These are phyloP conservation scores for Cubamyces sp. DNA, from an alignment of 768 basidiomycete genomes.

Conservation along the genomic window DNA sequence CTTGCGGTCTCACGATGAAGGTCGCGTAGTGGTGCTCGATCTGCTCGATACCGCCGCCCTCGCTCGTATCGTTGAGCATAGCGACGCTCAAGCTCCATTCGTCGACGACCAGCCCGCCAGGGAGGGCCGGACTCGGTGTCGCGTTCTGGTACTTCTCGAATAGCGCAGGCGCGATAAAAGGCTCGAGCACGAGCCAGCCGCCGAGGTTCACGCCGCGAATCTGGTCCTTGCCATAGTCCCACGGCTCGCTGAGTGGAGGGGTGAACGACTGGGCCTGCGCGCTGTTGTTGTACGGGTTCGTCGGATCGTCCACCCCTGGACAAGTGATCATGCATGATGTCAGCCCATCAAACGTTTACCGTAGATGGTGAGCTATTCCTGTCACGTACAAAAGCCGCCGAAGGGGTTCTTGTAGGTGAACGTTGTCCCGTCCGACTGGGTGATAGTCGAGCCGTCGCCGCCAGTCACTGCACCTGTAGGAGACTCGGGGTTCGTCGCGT, in stretches of 20 bases:
- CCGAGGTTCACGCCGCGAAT: conserved; percentile 75
- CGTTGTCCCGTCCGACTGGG: conserved; percentile 62
- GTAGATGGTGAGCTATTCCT: conserved; percentile 1
- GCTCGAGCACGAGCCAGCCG: conserved; percentile 80
- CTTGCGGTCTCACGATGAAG: conserved; percentile 66
- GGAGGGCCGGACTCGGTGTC: conserved; percentile 25
- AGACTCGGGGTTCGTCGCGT: conserved; percentile 29
- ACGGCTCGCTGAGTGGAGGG: conserved; percentile 76
- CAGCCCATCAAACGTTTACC: conserved; percentile 4
- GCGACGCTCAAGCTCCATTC: conserved; percentile 72
- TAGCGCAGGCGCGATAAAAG: conserved; percentile 71
- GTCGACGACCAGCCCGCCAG: conserved; percentile 48
- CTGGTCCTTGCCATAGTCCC: conserved; percentile 69
- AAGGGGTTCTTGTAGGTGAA: conserved; percentile 81
- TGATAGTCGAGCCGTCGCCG: conserved; percentile 68
- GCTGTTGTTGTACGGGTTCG: conserved; percentile 75
- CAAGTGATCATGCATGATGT: conserved; percentile 13
- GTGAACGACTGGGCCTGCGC: conserved; percentile 83
- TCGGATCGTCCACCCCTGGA: conserved; percentile 68
- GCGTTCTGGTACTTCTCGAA: conserved; percentile 61
- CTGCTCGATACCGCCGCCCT: conserved; percentile 62
- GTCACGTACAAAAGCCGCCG: conserved; percentile 66
- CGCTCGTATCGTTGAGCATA: conserved; percentile 64
- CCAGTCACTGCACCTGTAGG: conserved; percentile 48
- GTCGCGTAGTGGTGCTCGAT: conserved; percentile 83